These are phyloP conservation scores for Acacia confusa DNA, from an alignment of 306 rosid species.

Conservation along the genomic window DNA sequence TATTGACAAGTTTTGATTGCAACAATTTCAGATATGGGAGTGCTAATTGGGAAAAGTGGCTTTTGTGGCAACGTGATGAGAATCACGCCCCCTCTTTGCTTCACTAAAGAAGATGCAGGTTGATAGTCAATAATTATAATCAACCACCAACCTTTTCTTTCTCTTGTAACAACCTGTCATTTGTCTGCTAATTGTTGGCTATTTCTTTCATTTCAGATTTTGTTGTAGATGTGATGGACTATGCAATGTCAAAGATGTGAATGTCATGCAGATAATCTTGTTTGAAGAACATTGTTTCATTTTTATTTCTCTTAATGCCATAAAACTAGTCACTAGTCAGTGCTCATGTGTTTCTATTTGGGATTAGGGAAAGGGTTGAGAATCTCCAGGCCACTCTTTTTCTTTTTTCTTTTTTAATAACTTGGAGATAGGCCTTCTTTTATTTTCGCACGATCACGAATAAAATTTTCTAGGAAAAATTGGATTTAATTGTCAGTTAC, in stretches of 20 bases:
- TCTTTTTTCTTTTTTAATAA: too few species aligned
- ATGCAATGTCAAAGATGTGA: conserved; percentile 46
- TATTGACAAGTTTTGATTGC: neutral
- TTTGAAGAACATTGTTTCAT: conserved; percentile 10
- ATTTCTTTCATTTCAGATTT: conserved; percentile 43
- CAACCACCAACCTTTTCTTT: neutral
- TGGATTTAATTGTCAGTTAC: too few species aligned
- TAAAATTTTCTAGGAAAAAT: too few species aligned
- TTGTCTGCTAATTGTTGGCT: conserved; percentile 8
- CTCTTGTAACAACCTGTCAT: neutral
- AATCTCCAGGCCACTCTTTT: too few species aligned
- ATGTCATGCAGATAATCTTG: neutral
- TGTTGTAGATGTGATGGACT: conserved; percentile 55
- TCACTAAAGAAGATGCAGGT: conserved; percentile 60
- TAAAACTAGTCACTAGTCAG: neutral
- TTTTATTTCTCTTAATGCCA: neutral
- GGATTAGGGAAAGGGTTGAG: too few species aligned
- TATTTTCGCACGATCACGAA: too few species aligned
- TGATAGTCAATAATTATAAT: neutral
- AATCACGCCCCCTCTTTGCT: conserved; percentile 54
- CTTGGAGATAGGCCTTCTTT: too few species aligned
- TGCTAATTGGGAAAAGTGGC: conserved; percentile 50
- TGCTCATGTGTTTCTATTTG: neutral
- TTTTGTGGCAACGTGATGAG: conserved; percentile 50
- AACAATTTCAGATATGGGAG: conserved; percentile 47